These are phyloP conservation scores for Rhododendron mucronatum DNA, from an alignment of 148 eudicot genomes.

Conservation along the genomic window DNA sequence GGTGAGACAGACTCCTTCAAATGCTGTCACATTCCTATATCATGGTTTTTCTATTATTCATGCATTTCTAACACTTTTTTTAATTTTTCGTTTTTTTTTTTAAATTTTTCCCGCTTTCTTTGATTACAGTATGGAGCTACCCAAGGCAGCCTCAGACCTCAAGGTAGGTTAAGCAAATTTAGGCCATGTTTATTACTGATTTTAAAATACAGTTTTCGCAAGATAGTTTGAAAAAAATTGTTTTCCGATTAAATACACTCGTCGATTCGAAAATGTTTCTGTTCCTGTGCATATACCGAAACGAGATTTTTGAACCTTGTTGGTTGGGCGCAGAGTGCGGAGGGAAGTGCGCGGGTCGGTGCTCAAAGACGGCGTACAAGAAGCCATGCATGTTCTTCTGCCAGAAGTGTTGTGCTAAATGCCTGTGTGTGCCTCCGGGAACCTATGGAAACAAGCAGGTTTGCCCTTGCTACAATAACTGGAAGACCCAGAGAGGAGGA, in stretches of 20 bases:
- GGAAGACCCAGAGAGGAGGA: constrained; percentile 58
- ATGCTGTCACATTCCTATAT: not conserved
- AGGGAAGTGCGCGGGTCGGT: constrained; percentile 31
- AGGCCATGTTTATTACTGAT: not conserved
- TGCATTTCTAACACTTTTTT: not conserved
- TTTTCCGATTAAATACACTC: no score
- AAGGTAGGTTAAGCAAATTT: constrained; percentile 27
- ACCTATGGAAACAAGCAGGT: constrained; percentile 55
- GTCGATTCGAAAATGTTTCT: not conserved
- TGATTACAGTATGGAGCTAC: constrained; percentile 34
- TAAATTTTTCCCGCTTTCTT: not conserved
- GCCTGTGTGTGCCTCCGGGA: constrained; percentile 60
- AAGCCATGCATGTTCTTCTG: constrained; percentile 48
- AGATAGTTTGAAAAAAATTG: not conserved
- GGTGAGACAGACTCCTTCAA: not conserved
- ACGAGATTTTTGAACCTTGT: not conserved
- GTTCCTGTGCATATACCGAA: not conserved
- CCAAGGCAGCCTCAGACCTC: constrained; percentile 48
- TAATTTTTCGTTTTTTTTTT: not conserved
- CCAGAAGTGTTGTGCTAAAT: constrained; percentile 43
- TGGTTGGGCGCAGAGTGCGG: constrained; percentile 34
- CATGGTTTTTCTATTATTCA: not conserved
- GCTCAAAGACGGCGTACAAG: constrained; percentile 43
- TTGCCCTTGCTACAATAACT: constrained; percentile 65
- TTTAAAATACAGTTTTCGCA: not conserved